These are phyloP conservation scores for Austroboletus olivaceoglutinosus DNA, from an alignment of 1,284 basidiomycete species.

Conservation along the genomic window DNA sequence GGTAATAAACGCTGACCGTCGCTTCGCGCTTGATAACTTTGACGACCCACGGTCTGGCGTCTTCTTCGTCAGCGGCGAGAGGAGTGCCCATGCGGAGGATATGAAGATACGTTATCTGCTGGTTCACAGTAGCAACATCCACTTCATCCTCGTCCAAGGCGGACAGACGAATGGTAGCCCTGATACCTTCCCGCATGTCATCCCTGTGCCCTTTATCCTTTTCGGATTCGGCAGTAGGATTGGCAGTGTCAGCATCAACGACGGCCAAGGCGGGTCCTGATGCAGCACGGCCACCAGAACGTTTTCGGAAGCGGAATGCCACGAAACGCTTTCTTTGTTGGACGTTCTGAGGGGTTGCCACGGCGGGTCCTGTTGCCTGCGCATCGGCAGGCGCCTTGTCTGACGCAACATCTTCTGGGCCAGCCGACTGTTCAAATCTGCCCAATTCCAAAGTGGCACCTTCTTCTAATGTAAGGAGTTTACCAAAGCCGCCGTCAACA, in stretches of 20 bases:
- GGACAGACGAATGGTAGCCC: conserved; percentile 70
- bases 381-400: conserved; percentile 15
- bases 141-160: conserved; percentile 73
- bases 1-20: conserved; percentile 44
- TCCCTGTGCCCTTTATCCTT: conserved; percentile 42
- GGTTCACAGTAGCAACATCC: conserved; percentile 65
- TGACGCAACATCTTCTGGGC: conserved; percentile 11
- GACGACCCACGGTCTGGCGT: conserved; percentile 74
- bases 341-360: conserved; percentile 14
- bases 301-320: conserved; percentile 60
- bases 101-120: conserved; percentile 84
- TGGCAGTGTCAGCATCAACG: conserved; percentile 54
- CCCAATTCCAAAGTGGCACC: conserved; percentile 73
- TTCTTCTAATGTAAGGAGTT: conserved; percentile 67
- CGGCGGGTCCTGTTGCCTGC: conserved; percentile 17
- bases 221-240: conserved; percentile 30
- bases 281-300: conserved; percentile 46
- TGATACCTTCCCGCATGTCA: conserved; percentile 63
- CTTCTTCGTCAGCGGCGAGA: conserved; percentile 41
- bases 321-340: conserved; percentile 54
- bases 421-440: conserved; percentile 47
- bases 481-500: conserved; percentile 79
- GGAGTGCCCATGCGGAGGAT: conserved; percentile 68
- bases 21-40: conserved; percentile 88
- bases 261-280: conserved; percentile 75